Evolutionary conservation across 352 stramenopile genomes (phyloP).

Genomic region (Aphanomyces euteiches): DNA sequence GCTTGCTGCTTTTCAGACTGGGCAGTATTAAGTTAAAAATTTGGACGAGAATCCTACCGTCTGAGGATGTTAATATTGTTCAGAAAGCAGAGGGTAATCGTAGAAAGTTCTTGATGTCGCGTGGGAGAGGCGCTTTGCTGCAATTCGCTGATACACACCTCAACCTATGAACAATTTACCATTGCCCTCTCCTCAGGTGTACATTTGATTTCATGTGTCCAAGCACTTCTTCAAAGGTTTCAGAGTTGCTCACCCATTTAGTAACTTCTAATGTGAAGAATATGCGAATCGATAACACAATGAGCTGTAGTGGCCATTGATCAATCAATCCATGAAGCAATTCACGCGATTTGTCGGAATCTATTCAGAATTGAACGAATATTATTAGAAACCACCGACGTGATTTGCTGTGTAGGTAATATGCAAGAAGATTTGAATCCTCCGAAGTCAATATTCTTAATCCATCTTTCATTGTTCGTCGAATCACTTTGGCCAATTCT

Average conservation of each 20-base stretch:
- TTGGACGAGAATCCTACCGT: background rate
- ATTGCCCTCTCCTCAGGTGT: background rate
- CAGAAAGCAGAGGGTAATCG: conserved; percentile 15
- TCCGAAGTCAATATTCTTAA: conserved; percentile 37
- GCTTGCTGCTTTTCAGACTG: background rate
- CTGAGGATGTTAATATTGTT: conserved; percentile 8
- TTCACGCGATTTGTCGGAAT: conserved; percentile 33
- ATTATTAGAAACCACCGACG: background rate
- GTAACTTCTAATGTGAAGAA: conserved; percentile 21
- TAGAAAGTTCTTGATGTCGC: background rate
- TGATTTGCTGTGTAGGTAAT: conserved; percentile 21
- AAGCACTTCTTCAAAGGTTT: background rate
- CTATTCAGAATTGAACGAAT: conserved; percentile 41
- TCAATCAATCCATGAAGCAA: conserved; percentile 36
- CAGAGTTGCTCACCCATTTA: background rate
- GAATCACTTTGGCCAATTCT: conserved; percentile 46
- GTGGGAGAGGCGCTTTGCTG: background rate
- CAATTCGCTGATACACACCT: background rate
- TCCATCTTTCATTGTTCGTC: conserved; percentile 39
- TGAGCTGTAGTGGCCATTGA: conserved; percentile 46
- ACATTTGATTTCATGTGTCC: background rate
- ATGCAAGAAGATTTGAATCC: conserved; percentile 10
- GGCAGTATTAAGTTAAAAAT: conserved; percentile 34
- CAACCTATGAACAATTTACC: background rate
- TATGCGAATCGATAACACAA: conserved; percentile 38